phyloP scores from a whole-genome alignment of 129 eudicot genomes.

The Escallonia herrerae region DNA sequence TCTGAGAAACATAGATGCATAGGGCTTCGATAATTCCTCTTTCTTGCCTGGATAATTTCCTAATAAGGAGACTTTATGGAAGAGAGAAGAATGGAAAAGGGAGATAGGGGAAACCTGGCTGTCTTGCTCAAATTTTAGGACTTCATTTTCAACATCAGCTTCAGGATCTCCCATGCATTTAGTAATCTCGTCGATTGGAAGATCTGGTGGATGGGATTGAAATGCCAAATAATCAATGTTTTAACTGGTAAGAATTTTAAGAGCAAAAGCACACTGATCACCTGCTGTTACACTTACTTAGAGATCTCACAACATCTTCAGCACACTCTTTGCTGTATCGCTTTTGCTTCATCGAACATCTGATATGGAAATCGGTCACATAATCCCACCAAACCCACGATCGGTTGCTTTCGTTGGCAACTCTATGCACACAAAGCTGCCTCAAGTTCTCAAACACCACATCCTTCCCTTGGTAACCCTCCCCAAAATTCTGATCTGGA shows the following conservation, averaged over 20 bases:
- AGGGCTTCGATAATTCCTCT: too few relatives aligned
- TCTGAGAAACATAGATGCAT: too few relatives aligned
- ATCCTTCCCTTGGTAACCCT: constrained; percentile 87
- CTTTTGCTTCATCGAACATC: constrained; percentile 92
- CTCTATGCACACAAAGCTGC: constrained; percentile 89
- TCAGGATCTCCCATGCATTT: constrained; percentile 93
- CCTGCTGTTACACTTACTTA: constrained; percentile 37
- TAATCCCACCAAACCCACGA: constrained; percentile 99
- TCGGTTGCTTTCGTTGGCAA: constrained; percentile 66
- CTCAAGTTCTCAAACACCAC: constrained; percentile 89
- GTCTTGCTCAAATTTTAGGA: constrained; percentile 82
- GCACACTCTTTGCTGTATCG: constrained; percentile 85
- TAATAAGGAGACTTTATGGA: not conserved
- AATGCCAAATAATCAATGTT: not conserved
- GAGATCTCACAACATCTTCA: constrained; percentile 76
- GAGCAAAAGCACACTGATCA: not conserved
- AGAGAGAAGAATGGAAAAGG: not conserved
- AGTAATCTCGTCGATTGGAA: constrained; percentile 70
- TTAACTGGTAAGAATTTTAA: not conserved
- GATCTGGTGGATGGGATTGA: constrained; percentile 29
- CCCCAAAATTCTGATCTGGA: constrained; percentile 83
- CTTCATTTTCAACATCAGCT: constrained; percentile 82
- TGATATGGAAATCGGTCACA: constrained; percentile 94
- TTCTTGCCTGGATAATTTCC: not conserved
- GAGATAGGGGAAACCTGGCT: constrained; percentile 46